Evolutionary conservation across 768 basidiomycete genomes (phyloP).

Genomic region (Clitopilus passeckerianus): DNA sequence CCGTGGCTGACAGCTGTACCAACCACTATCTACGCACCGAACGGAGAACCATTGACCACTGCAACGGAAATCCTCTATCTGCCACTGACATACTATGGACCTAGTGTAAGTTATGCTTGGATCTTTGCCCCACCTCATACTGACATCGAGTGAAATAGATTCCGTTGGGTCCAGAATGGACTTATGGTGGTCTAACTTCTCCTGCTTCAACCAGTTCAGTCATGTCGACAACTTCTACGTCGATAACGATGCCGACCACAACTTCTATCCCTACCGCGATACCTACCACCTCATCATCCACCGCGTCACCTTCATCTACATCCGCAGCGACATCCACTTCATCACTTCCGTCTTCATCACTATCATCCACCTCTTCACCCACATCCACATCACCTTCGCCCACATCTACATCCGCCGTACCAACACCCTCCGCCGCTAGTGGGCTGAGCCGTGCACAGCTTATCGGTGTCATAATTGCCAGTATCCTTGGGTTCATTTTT

Average conservation of each 20-base stretch:
- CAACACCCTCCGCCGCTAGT: conserved; percentile 9
- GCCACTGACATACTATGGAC: conserved; percentile 79
- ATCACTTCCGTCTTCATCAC: conserved; percentile 6
- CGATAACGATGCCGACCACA: conserved; percentile 13
- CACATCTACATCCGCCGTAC: conserved; percentile 20
- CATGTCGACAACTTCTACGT: conserved; percentile 8
- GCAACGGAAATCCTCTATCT: conserved; percentile 53
- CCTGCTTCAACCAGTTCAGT: conserved; percentile 39
- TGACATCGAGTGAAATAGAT: conserved; percentile 40
- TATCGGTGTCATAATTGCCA: conserved; percentile 55
- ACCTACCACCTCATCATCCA: conserved; percentile 23
- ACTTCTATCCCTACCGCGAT: conserved; percentile 23
- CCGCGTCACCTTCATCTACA: conserved; percentile 19
- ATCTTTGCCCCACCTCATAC: neutral
- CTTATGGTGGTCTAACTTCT: conserved; percentile 69
- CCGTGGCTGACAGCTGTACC: conserved; percentile 66
- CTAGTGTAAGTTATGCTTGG: conserved; percentile 52
- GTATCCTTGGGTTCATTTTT: conserved; percentile 54
- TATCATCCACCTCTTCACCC: conserved; percentile 22
- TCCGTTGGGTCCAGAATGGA: conserved; percentile 67
- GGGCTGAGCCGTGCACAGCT: conserved; percentile 35
- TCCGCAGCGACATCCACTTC: conserved; percentile 21
- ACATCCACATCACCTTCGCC: conserved; percentile 14
- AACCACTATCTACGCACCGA: conserved; percentile 45
- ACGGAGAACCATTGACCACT: conserved; percentile 51